Evolutionary conservation across 176 grass and related monocot genomes (phyloP).

Genomic region (Sorghum bicolor): DNA sequence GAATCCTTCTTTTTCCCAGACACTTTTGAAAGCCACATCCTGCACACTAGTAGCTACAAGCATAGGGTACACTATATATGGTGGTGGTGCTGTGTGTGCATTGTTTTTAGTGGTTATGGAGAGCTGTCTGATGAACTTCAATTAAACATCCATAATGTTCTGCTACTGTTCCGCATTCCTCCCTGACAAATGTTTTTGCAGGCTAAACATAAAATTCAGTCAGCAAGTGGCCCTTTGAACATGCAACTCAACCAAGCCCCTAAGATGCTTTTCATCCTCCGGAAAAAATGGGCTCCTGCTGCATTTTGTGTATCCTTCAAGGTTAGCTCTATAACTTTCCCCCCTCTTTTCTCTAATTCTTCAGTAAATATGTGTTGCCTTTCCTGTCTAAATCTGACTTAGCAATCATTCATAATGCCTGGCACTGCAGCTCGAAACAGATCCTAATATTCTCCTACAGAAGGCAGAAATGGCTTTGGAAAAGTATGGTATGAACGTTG

Average conservation of each 20-base stretch:
- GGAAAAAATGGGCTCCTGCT: conserved; percentile 64
- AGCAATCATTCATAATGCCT: not conserved
- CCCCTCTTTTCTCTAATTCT: not conserved
- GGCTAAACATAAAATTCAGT: conserved; percentile 96
- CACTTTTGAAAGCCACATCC: too few species aligned
- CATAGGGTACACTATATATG: not conserved
- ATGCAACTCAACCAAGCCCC: conserved; percentile 89
- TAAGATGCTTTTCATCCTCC: conserved; percentile 84
- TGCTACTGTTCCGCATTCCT: not conserved
- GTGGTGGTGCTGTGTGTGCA: not conserved
- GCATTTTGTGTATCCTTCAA: conserved; percentile 97
- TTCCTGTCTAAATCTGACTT: not conserved
- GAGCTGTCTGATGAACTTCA: not conserved
- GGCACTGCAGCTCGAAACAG: conserved; percentile 69
- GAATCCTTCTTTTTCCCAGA: not conserved
- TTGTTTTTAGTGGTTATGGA: not conserved
- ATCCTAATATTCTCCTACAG: conserved; percentile 67
- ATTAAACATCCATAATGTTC: not conserved
- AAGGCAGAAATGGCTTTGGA: conserved; percentile 66
- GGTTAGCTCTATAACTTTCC: conserved; percentile 25
- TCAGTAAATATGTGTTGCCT: not conserved
- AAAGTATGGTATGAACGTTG: conserved; percentile 74
- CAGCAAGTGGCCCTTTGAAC: conserved; percentile 77
- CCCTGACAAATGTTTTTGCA: conserved; percentile 30
- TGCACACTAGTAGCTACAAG: not conserved